Percentiles rank a stretch among this genome's conserved stretches.
Evolutionary conservation across 2,329 filamentous ascomycete species (phyloP).

Genomic region (Penicillium polonicum): DNA sequence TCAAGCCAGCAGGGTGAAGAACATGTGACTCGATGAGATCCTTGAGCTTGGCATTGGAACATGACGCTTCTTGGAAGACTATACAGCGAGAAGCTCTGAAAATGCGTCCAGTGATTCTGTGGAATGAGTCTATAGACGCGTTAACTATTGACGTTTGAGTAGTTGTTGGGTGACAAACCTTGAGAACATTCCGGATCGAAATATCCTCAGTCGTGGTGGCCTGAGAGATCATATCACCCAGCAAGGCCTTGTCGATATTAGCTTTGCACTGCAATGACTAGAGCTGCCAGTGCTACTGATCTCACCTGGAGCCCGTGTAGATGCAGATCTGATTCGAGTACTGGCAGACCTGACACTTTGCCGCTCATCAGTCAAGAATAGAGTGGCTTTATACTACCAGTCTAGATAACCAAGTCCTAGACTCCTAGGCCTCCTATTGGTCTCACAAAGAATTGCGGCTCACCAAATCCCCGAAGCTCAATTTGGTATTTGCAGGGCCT

Average conservation of each 20-base stretch:
- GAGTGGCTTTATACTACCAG: background rate
- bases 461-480: background rate
- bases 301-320: background rate
- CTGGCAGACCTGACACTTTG: background rate
- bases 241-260: background rate
- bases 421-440: background rate
- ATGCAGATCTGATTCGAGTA: background rate
- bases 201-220: background rate
- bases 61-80: background rate
- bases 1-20: slow-evolving; percentile 17
- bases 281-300: slow-evolving; percentile 11
- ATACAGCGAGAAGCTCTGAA: background rate
- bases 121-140: too few species aligned
- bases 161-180: background rate
- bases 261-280: background rate
- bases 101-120: background rate
- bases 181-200: background rate
- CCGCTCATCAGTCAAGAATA: background rate
- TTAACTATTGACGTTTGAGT: too few species aligned
- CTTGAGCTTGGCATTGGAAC: slow-evolving; percentile 6
- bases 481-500: background rate
- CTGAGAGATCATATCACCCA: background rate
- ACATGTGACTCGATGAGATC: slow-evolving; percentile 18
- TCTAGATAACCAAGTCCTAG: background rate
- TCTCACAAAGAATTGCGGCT: background rate